Percentiles rank a stretch among this genome's conserved stretches.
Evolutionary conservation across 208 protist species (phyloP).

Genomic region (Balamuthia mandrillaris): DNA sequence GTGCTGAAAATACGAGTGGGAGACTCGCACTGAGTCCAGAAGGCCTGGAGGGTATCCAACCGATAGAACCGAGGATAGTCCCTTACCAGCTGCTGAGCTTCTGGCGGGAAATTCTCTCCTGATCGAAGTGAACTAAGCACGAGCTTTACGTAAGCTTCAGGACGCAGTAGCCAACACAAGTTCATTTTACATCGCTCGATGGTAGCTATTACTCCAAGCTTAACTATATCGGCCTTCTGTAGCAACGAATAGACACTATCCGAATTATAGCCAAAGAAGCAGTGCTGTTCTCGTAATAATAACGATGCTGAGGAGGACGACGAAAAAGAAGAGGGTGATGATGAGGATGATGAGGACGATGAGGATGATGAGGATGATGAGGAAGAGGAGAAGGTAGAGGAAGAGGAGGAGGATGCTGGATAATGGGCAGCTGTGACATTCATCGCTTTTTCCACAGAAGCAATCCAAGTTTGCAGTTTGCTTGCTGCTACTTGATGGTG

Average conservation of each 20-base stretch:
- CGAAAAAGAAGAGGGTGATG: too few species aligned
- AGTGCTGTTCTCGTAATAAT: too few species aligned
- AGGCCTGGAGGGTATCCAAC: background rate
- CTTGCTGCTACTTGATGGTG: too few species aligned
- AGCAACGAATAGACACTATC: background rate
- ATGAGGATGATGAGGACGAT: too few species aligned
- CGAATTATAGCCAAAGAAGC: background rate
- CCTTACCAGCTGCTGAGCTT: background rate
- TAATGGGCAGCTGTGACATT: background rate
- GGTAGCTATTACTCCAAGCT: background rate
- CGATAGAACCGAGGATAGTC: background rate
- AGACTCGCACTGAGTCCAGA: background rate
- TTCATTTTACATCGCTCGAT: background rate
- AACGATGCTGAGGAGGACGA: too few species aligned
- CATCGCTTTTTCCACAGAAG: background rate
- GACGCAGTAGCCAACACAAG: background rate
- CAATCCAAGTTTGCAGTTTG: too few species aligned
- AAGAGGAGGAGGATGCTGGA: background rate
- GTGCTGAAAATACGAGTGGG: background rate
- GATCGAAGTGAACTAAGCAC: background rate
- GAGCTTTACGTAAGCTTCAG: too few species aligned
- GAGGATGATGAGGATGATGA: too few species aligned
- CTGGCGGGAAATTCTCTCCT: background rate
- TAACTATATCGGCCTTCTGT: background rate
- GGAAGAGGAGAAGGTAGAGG: too few species aligned